Base-by-base conservation (phyloP, 768 basidiomycete genomes). In the Phaeotremella fagi region DNA sequence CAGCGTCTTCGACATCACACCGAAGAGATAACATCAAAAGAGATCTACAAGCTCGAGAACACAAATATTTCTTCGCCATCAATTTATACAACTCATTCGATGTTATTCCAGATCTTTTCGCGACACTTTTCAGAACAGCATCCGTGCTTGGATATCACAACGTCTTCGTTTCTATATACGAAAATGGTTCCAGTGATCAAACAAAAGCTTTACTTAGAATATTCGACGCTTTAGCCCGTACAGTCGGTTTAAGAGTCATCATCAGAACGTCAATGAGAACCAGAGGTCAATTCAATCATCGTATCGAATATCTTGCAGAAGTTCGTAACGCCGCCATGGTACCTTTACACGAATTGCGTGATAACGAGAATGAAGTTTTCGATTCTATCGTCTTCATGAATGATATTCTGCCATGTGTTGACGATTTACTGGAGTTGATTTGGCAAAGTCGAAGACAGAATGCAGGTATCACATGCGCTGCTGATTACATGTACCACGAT, bases 71-170 rank as follows among this genome's bases (percentile, higher is more conserved):
- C 77, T 95, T 99, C 76, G 94, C 90, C 55, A 98, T 99, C 81
- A 99, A 99, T 77, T 80, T 98, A 54, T 97, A 97, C 81, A 99
- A 99, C 79, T 97, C 92, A 12, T 99, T 98, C 82, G 91, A 95
- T 77, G 78, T 98, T 73, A 92, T 98, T 61, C 92, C 95, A 16
- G 95, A 99, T 76, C 81, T 98, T 29, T 97, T 98, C 74, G 85
- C 90, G 27, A 91, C 91, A 20, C 85, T 99, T 63, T 99, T 99
- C 80, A 84, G 91, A 52, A 85, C 92, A 33, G 85, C 90, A 0
- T 81, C 88, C 33, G 82, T 99, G 59, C 80, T 99, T 27, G 95
- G 95, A 4, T 97, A 89, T 77, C 90, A 95, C 75, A 99, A 99
- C 73, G 90, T 98, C 67, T 98, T 85, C 71, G 90, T 98, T 44